These are phyloP conservation scores for Solanum hybrid DNA, from an alignment of 305 asterid genomes.

Conservation along the genomic window DNA sequence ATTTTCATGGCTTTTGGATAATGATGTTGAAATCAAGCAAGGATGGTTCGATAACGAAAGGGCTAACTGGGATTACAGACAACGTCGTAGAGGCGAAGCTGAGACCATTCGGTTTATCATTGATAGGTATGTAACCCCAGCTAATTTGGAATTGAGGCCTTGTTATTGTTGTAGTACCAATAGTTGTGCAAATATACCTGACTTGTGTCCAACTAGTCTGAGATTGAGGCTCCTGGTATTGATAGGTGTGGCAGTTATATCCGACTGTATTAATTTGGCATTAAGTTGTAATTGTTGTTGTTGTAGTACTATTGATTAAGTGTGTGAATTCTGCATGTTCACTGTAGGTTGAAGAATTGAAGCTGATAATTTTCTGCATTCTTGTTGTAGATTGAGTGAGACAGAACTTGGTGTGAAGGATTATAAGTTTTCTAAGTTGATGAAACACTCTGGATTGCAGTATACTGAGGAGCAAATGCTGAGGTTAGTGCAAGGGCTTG, in stretches of 20 bases:
- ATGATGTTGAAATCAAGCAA: conserved; percentile 54
- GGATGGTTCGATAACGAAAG: conserved; percentile 36
- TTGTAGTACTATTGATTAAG: background rate
- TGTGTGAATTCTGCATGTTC: background rate
- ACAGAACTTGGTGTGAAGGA: conserved; percentile 52
- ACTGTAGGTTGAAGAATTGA: background rate
- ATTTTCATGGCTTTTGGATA: conserved; percentile 73
- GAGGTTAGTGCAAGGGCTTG: conserved; percentile 76
- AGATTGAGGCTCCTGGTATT: background rate
- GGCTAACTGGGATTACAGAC: conserved; percentile 39
- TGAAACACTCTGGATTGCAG: conserved; percentile 77
- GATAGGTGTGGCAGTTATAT: background rate
- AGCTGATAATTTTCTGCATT: conserved; percentile 3
- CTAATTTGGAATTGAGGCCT: background rate
- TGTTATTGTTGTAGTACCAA: background rate
- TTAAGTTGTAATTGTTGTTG: background rate
- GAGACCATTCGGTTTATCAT: conserved; percentile 38
- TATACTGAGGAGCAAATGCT: conserved; percentile 82
- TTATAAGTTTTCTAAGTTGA: conserved; percentile 71
- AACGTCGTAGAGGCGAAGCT: conserved; percentile 42
- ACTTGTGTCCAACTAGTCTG: background rate
- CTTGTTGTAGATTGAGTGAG: conserved; percentile 43
- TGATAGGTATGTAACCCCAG: conserved; percentile 1
- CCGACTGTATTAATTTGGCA: background rate
- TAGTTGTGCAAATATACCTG: background rate